Base-by-base conservation (phyloP, 1,284 basidiomycete genomes). In the Melampsora americana region DNA sequence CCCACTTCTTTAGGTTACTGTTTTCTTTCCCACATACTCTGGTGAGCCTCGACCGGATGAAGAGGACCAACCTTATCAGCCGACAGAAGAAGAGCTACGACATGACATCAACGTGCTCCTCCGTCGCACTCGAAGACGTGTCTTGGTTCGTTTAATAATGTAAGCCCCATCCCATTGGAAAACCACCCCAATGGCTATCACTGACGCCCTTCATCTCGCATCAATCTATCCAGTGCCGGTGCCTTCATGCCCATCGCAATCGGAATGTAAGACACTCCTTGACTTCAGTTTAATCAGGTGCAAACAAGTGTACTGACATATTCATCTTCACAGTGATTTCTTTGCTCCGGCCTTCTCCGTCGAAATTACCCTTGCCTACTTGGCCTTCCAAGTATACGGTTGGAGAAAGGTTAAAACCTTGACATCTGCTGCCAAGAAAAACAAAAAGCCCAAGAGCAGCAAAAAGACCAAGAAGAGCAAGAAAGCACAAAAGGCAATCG, bases 361-460 rank as follows among this genome's bases (percentile, higher is more conserved):
- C 20, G 74, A 76, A 42, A 76, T 76, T 42, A 69, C 53, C 23
- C 44, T 76, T 42, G 60, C 74, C 11, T 76, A 76, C 48, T 65
- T 76, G 26, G 74, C 74, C 2, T 76, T 76, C 48, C 74, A 76
- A 69, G 44, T 76, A 20, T 76, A 76, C 26, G 72, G 72, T 3
- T 62, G 68, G 6, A 59, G 61, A 6, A 76, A 76, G 66, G 60
- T 60, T 9, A 69, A 76, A 26, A 56, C 66, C 6, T 59, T 76
- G 5, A 35, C 39, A 16, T n/a, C n/a, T 12, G 16, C 28, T 3
- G 64, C 42, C 12, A 69, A 53, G 12, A 26, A 35, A 9, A 26
- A 20, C 26, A 69, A 69, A 39, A 56, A 65, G 14, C 28, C 39
- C 16, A 61, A 61, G 28, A 61, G 16, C 4, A 26, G 3, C 60